Evolutionary conservation across 805 yeast species (phyloP).

Genomic region (Ogataea methylovora): DNA sequence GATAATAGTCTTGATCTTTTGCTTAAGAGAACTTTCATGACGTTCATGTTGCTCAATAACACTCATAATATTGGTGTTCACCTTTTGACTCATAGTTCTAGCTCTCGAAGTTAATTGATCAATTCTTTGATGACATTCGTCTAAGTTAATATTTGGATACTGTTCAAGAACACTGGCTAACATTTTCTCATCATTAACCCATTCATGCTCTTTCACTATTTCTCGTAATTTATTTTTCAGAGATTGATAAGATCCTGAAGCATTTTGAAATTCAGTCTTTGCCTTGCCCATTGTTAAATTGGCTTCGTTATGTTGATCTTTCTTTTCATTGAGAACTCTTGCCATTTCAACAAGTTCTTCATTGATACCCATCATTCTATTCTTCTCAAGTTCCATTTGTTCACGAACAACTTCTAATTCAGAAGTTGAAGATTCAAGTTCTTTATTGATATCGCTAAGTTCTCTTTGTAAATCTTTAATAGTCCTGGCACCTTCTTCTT

Average conservation of each 20-base stretch:
- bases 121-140: slow-evolving; percentile 53
- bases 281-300: slow-evolving; percentile 49
- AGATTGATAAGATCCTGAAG: slow-evolving; percentile 16
- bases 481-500: slow-evolving; percentile 26
- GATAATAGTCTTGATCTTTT: slow-evolving; percentile 81
- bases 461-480: slow-evolving; percentile 29
- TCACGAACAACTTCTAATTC: slow-evolving; percentile 22
- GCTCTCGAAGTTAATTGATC: slow-evolving; percentile 49
- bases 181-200: slow-evolving; percentile 65
- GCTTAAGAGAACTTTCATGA: slow-evolving; percentile 67
- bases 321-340: slow-evolving; percentile 33
- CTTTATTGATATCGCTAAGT: slow-evolving; percentile 14
- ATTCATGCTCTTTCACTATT: slow-evolving; percentile 50
- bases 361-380: slow-evolving; percentile 57
- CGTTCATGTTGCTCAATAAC: slow-evolving; percentile 89
- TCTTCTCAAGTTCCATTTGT: slow-evolving; percentile 46
- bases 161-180: slow-evolving; percentile 51
- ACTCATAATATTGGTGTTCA: slow-evolving; percentile 79
- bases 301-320: slow-evolving; percentile 35
- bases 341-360: slow-evolving; percentile 67
- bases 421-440: slow-evolving; percentile 20
- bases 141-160: slow-evolving; percentile 55
- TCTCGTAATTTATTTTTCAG: slow-evolving; percentile 34
- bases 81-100: slow-evolving; percentile 68
- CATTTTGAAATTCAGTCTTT: slow-evolving; percentile 38